phyloP scores from a whole-genome alignment of 192 early-diverging fungal genomes.

The Dissophora globulifera region DNA sequence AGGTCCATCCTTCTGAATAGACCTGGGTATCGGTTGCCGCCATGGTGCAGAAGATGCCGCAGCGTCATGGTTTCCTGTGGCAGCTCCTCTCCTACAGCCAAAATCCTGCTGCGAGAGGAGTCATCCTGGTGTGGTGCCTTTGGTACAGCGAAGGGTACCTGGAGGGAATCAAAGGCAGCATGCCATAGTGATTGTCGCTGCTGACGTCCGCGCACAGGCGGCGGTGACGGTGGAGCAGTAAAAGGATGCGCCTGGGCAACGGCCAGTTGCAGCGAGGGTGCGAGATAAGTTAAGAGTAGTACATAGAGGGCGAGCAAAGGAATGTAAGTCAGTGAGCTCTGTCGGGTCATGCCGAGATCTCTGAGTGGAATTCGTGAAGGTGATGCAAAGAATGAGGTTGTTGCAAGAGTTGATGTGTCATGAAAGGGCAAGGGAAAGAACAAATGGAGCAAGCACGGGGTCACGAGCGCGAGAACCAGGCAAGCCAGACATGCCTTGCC shows the following conservation, averaged over 20 bases:
- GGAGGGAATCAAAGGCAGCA: too few species aligned
- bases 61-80: conserved; percentile 26
- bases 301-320: conserved; percentile 20
- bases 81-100: conserved; percentile 6
- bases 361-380: neutral
- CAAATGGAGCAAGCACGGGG: too few species aligned
- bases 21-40: conserved; percentile 31
- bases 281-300: conserved; percentile 13
- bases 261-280: neutral
- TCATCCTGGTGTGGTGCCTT: neutral
- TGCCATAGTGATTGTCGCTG: neutral
- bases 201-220: neutral
- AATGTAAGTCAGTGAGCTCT: conserved; percentile 11
- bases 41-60: conserved; percentile 55
- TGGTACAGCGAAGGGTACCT: neutral
- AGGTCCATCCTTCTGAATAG: conserved; percentile 49
- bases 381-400: neutral
- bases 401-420: neutral
- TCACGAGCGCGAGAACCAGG: too few species aligned
- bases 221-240: neutral
- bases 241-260: conserved; percentile 26
- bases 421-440: too few species aligned
- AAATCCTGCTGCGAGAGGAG: neutral
- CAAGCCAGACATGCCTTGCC: too few species aligned
- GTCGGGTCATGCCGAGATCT: conserved; percentile 4